Evolutionary conservation across 176 grass and related monocot genomes (phyloP).

Genomic region (Urochloa ruziziensis): DNA sequence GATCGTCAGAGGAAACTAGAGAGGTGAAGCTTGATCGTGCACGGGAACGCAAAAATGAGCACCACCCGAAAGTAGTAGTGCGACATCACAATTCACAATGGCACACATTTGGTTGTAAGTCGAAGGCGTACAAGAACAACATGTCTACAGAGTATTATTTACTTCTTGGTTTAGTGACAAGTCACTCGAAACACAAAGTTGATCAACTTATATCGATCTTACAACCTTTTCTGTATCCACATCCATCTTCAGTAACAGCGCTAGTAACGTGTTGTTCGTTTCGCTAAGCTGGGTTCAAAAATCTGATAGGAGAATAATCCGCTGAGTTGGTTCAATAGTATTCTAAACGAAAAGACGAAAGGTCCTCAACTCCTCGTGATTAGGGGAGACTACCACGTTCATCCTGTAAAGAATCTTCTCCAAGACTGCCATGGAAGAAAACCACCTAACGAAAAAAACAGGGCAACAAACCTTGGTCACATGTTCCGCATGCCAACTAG

Average conservation of each 20-base stretch:
- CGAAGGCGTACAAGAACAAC: background rate
- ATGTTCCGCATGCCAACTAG: background rate
- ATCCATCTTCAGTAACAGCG: background rate
- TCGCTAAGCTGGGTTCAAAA: no score
- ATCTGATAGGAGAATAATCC: no score
- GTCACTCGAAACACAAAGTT: background rate
- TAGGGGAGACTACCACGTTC: background rate
- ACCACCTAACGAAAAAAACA: slow-evolving; percentile 54
- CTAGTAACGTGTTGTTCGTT: no score
- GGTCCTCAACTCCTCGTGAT: no score
- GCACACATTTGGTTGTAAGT: background rate
- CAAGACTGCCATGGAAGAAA: slow-evolving; percentile 97
- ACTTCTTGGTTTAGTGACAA: background rate
- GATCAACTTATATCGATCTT: background rate
- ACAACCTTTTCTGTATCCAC: background rate
- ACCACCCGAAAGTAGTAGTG: background rate
- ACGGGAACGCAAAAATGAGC: background rate
- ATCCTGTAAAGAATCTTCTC: slow-evolving; percentile 90
- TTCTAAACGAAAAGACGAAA: no score
- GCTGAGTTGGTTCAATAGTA: no score
- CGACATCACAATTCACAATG: background rate
- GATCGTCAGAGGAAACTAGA: no score
- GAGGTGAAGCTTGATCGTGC: background rate
- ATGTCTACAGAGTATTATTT: background rate
- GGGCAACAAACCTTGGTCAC: background rate